Percentiles rank a stretch among this genome's conserved stretches.
Evolutionary conservation across 495 filamentous ascomycete species (phyloP).

Genomic region (Xylaria cubensis): DNA sequence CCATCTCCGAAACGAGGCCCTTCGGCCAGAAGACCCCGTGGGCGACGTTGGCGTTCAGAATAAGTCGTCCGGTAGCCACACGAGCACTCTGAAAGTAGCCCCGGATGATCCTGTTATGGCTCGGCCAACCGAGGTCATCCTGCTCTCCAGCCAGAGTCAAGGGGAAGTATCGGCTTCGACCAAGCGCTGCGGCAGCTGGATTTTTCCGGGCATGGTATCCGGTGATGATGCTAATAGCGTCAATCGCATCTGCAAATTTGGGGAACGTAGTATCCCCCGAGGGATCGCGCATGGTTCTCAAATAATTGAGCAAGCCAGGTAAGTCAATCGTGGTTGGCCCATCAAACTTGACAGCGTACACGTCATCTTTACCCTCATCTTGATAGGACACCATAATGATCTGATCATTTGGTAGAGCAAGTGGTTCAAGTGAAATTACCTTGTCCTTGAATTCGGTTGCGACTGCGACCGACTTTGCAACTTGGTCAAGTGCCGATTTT

Average conservation of each 20-base stretch:
- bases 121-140: conserved; percentile 29
- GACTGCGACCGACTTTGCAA: conserved; percentile 34
- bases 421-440: conserved; percentile 50
- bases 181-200: conserved; percentile 40
- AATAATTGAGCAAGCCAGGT: conserved; percentile 57
- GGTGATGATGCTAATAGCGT: conserved; percentile 59
- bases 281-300: conserved; percentile 52
- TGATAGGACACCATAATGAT: conserved; percentile 50
- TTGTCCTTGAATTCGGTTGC: conserved; percentile 67
- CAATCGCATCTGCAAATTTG: conserved; percentile 47
- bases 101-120: conserved; percentile 54
- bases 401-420: conserved; percentile 44
- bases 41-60: conserved; percentile 66
- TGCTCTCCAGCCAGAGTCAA: conserved; percentile 35
- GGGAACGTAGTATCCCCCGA: conserved; percentile 48
- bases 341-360: conserved; percentile 55
- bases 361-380: conserved; percentile 51
- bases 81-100: conserved; percentile 75
- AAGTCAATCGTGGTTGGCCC: conserved; percentile 50
- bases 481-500: conserved; percentile 51
- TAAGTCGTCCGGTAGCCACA: conserved; percentile 65
- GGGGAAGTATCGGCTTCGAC: conserved; percentile 53
- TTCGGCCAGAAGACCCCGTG: conserved; percentile 54
- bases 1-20: conserved; percentile 34
- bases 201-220: conserved; percentile 48